Evolutionary conservation across 2,329 filamentous ascomycete species (phyloP).

Genomic region (Fusarium setosum): DNA sequence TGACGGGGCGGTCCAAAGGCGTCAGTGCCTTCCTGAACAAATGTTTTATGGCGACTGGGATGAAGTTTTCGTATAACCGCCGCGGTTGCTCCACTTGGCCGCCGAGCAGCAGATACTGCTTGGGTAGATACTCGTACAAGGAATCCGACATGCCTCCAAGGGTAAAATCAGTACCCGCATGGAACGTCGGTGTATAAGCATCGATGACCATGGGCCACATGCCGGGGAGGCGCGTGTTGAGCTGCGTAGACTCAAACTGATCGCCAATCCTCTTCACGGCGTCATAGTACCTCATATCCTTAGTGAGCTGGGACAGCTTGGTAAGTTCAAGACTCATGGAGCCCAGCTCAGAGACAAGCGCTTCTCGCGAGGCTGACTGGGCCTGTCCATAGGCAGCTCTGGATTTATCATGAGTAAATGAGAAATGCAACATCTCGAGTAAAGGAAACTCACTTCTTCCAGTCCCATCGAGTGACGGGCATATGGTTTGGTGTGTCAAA

Average conservation of each 20-base stretch:
- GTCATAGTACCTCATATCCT: conserved; percentile 70
- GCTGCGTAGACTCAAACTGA: conserved; percentile 64
- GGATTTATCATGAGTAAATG: conserved; percentile 16
- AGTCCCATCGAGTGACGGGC: conserved; percentile 54
- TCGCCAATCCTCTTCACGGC: conserved; percentile 68
- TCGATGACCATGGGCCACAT: conserved; percentile 71
- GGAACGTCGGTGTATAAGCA: conserved; percentile 42
- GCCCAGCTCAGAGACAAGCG: conserved; percentile 51
- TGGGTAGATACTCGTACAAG: conserved; percentile 73
- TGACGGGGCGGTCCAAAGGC: conserved; percentile 66
- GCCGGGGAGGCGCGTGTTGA: conserved; percentile 66
- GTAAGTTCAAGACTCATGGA: conserved; percentile 72
- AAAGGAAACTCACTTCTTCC: conserved; percentile 39
- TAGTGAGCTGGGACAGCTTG: conserved; percentile 71
- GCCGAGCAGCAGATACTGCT: conserved; percentile 74
- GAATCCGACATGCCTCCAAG: conserved; percentile 69
- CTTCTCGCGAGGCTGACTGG: conserved; percentile 36
- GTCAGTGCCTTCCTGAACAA: conserved; percentile 77
- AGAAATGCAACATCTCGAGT: neutral
- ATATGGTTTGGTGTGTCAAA: conserved; percentile 76
- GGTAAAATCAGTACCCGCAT: conserved; percentile 59
- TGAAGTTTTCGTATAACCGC: conserved; percentile 51
- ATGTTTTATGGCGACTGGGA: conserved; percentile 61
- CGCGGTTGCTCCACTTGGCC: conserved; percentile 56
- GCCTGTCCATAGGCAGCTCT: conserved; percentile 40